phyloP scores from a whole-genome alignment of 768 basidiomycete species.

The Sporobolomyces phaffii region DNA sequence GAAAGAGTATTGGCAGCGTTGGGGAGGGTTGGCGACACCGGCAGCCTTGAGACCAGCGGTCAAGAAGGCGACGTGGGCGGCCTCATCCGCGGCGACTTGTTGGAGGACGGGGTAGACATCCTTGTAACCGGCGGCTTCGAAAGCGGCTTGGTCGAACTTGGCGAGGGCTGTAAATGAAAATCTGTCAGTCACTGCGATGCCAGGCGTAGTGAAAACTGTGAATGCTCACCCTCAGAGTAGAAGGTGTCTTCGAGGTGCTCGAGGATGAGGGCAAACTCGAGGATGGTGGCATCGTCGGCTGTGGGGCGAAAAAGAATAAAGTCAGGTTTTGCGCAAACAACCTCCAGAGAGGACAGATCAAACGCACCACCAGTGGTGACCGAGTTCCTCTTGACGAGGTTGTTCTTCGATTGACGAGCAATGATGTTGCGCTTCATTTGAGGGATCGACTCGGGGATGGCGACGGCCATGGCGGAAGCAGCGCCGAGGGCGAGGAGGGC shows the following conservation, averaged over 20 bases:
- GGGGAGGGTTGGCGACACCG: constrained; percentile 46
- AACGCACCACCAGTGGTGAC: constrained; percentile 20
- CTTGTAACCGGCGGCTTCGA: constrained; percentile 47
- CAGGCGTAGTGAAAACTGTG: not conserved
- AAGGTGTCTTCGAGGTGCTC: constrained; percentile 33
- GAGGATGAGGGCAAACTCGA: constrained; percentile 39
- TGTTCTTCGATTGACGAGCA: not conserved
- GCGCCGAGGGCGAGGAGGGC: constrained; percentile 32
- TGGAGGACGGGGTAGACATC: constrained; percentile 41
- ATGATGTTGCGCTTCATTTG: constrained; percentile 34
- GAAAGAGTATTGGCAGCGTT: constrained; percentile 57
- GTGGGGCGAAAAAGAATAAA: not conserved
- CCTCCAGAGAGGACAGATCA: not conserved
- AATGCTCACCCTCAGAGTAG: constrained; percentile 2
- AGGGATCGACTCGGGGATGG: constrained; percentile 4
- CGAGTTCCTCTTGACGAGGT: constrained; percentile 30
- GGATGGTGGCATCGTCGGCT: constrained; percentile 34
- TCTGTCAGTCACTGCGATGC: too few species aligned
- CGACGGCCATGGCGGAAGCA: constrained; percentile 14
- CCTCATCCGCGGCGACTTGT: constrained; percentile 51
- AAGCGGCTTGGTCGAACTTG: constrained; percentile 53
- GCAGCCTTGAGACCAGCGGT: constrained; percentile 50
- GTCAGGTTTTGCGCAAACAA: not conserved
- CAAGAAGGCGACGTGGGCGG: constrained; percentile 56
- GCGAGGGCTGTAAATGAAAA: constrained; percentile 38